Conservation (phyloP, 1,139 yeast genomes). For the Debaryomyces sp. region DNA sequence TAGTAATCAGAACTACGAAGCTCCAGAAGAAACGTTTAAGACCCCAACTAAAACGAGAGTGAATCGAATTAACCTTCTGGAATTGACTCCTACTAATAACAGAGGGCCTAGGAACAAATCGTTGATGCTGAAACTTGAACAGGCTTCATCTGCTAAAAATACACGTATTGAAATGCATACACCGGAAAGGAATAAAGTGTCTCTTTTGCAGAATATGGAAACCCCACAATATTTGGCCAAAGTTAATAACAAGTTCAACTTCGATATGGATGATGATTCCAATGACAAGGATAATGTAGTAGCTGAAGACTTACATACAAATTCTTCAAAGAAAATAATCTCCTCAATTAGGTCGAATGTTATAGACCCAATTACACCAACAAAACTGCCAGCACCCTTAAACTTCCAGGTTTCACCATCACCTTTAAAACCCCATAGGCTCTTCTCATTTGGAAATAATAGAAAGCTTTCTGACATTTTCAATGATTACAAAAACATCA, state of each 20-base stretch:
- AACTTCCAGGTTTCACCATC: conserved; percentile 48
- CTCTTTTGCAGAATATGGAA: conserved; percentile 15
- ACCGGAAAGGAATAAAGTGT: conserved; percentile 1
- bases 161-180: conserved; percentile 2
- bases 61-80: conserved; percentile 14
- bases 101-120: conserved; percentile 6
- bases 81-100: conserved; percentile 16
- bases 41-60: conserved; percentile 35
- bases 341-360: conserved; percentile 1
- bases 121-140: conserved; percentile 13
- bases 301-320: not conserved
- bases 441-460: conserved; percentile 23
- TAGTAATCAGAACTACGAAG: not conserved
- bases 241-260: conserved; percentile 25
- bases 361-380: conserved; percentile 14
- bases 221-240: conserved; percentile 40
- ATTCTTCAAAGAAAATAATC: not conserved
- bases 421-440: conserved; percentile 43
- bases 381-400: conserved; percentile 11
- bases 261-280: conserved; percentile 8
- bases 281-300: not conserved
- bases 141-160: conserved; percentile 10
- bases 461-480: conserved; percentile 40
- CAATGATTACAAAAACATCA: conserved; percentile 34
- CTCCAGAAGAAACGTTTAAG: conserved; percentile 23